Base-by-base conservation (phyloP, 805 yeast species). In the Pichia eremophila region DNA sequence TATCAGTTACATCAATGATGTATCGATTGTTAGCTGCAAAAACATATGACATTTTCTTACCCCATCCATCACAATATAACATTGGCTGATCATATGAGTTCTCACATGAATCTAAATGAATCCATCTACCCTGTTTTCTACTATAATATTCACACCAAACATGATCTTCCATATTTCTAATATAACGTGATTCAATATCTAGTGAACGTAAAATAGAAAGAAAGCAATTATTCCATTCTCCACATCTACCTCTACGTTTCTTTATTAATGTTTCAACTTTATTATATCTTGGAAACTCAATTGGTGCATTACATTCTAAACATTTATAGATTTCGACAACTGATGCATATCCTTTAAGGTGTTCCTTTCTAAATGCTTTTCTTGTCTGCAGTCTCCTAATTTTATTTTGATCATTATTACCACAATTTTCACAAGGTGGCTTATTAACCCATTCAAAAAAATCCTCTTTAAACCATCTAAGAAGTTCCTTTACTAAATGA, bases 141-240 rank as follows among this genome's bases (percentile, higher is more conserved):
- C 95, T 85, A 61, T 78, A 90, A 56, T 84, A 83, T 59, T 91
- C 98, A 57, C 95, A 84, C 98, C 98, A 91, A 1, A 87, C 97
- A 62, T 91, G 98, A 61, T 91, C 98, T 61, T 91, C 98, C 8
- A 76, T 69, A 62, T 88, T 89, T 95, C 95, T 86, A 2, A 90
- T 68, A 58, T 83, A 89, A 45, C 98, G 66, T 1, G 78, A 77
- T 28, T 78, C 69, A 5, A 79, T 58, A 0, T 83, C 85, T 40
- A 90, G 66, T 0, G 95, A 78, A 28, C 80, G 71, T 46, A 90
- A 66, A 2, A 89, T 65, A 35, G 87, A 67, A 41, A 85, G 73
- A 60, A 90, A 89, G 52, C 91, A 79, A 55, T 85, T 85, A 47
- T 90, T 91, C 95, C 95, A 91, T 62, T 91, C 98, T 1, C 98